Percentiles rank a stretch among this genome's conserved stretches.
Evolutionary conservation across 371 early-diverging fungal species (phyloP).

Genomic region (Syncephalis fuscata): DNA sequence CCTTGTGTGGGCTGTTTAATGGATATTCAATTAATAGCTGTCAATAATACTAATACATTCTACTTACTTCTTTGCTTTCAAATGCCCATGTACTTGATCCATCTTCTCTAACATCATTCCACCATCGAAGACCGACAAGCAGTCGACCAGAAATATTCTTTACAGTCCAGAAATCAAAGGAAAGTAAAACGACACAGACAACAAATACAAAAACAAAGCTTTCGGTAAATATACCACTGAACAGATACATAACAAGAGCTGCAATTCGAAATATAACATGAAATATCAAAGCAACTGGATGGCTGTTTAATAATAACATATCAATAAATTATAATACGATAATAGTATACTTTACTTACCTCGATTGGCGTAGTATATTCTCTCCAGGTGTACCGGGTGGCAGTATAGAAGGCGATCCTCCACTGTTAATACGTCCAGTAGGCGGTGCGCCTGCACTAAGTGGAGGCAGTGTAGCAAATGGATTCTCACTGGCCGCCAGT

Average conservation of each 20-base stretch:
- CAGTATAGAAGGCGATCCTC: too few relatives aligned
- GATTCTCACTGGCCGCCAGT: too few relatives aligned
- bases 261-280: conserved; percentile 69
- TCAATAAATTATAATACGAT: neutral
- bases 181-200: conserved; percentile 68
- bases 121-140: conserved; percentile 94
- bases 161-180: conserved; percentile 97
- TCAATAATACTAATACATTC: neutral
- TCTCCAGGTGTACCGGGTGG: too few relatives aligned
- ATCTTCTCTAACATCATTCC: conserved; percentile 91
- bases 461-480: too few relatives aligned
- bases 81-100: conserved; percentile 90
- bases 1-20: conserved; percentile 37
- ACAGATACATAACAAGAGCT: conserved; percentile 67
- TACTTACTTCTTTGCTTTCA: conserved; percentile 72
- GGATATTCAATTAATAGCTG: neutral
- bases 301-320: conserved; percentile 24
- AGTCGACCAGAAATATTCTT: conserved; percentile 93
- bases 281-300: conserved; percentile 82
- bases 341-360: too few relatives aligned
- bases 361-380: too few relatives aligned
- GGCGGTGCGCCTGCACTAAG: too few relatives aligned
- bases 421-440: too few relatives aligned
- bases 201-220: conserved; percentile 87
- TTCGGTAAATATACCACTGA: conserved; percentile 56